Evolutionary conservation across 345 rosid species (phyloP).

Genomic region (Zanthoxylum bungeanum): DNA sequence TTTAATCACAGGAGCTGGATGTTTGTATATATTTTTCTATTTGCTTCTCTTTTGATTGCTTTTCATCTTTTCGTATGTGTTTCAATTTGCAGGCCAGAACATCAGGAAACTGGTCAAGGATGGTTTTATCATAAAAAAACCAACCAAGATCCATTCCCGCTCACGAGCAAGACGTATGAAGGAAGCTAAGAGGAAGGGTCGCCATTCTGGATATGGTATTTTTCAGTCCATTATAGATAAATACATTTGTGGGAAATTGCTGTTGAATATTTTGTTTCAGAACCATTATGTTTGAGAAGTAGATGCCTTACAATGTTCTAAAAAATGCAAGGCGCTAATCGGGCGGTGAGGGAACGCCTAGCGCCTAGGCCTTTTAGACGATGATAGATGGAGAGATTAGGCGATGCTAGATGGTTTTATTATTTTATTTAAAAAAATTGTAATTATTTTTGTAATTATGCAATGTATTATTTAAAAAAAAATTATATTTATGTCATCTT

Average conservation of each 20-base stretch:
- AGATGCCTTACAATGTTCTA: neutral
- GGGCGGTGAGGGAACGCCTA: no score
- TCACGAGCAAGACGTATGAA: slow-evolving; percentile 84
- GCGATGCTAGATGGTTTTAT: no score
- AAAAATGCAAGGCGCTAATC: no score
- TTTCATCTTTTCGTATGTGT: neutral
- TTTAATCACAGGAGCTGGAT: no score
- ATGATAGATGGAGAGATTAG: no score
- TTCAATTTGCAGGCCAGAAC: slow-evolving; percentile 61
- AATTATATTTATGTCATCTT: no score
- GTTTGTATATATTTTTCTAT: neutral
- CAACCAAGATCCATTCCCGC: slow-evolving; percentile 95
- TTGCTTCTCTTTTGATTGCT: neutral
- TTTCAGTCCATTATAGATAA: neutral
- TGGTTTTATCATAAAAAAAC: slow-evolving; percentile 95
- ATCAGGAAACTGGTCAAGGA: slow-evolving; percentile 96
- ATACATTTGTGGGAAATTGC: neutral
- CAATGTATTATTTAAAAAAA: no score
- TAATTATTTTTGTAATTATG: no score
- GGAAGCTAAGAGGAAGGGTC: slow-evolving; percentile 90
- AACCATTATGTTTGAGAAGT: neutral
- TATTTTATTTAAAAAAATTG: no score
- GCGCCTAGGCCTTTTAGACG: no score
- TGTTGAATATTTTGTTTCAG: neutral
- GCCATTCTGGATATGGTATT: slow-evolving; percentile 97